Evolutionary conservation across 148 eudicot species (phyloP), one percentile per base, ranked within the genome.

Genomic region (Diospyros lotus): DNA sequence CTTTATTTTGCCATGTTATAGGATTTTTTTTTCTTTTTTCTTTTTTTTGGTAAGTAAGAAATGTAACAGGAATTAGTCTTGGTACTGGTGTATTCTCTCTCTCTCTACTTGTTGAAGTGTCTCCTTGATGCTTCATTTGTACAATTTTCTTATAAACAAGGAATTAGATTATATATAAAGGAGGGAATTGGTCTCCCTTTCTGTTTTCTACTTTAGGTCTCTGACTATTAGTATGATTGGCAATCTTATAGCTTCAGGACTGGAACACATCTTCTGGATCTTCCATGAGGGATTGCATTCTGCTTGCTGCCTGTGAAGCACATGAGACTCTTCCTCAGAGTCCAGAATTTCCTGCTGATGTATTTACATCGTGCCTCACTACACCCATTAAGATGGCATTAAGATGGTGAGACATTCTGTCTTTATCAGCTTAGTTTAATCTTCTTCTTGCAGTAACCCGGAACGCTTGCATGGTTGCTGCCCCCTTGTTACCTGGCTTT

Each of bases 301-400:
- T 95, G 84, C 91, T 95, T 66, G 98, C 98, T 70, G 94, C 99
- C 68, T 93, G 99, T 83, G 97, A 91, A 75, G 94, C 98, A 71
- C 97, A 89, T 72, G 98, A 93, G 87, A 89, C 89, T 44, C 97
- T 93, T 71, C 99, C 99, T 56, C 98, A 88, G 84, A 95, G 97
- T 86, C 93, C 90, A 67, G 99, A 95, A 60, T 95, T 88, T 83
- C 99, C 98, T 66, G 99, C 98, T 76, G 99, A 95, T 77, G 89
- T 93, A 54, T 95, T 95, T 80, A 95, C 99, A 55, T 89, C 99
- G 55, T 95, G 98, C 84, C 94, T 95, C 74, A 95, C 98, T 63
- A 95, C 99, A 10, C 99, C 99, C 55, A 88, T 95, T 79, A 93
- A 95, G 87, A 95, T 91, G 97, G 98, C 98, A 41, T 79, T 95